A percentile compares a stretch with the other conserved stretches of the same genome.
Conservation (phyloP, 169 alveolate species). For the Eimeria sp. region DNA sequence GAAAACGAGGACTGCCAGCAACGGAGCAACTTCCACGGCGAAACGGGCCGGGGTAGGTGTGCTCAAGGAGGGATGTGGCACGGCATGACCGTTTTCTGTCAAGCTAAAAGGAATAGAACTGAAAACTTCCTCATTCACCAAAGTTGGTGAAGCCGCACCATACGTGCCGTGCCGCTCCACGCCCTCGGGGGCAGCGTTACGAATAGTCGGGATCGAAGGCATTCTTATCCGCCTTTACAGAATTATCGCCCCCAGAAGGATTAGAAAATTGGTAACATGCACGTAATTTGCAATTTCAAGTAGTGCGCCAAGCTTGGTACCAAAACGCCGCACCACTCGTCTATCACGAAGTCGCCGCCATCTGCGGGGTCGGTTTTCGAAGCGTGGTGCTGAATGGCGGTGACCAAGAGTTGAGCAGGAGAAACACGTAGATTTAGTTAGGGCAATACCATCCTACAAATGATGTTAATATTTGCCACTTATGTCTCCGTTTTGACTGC, state of each 20-base stretch:
- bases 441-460: not conserved
- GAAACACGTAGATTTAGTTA: too few relatives aligned
- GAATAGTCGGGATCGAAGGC: not conserved
- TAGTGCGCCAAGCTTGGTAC: not conserved
- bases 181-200: not conserved
- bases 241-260: not conserved
- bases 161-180: not conserved
- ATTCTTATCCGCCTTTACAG: not conserved
- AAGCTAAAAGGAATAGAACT: not conserved
- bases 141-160: not conserved
- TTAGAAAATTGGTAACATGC: too few relatives aligned
- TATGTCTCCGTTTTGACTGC: not conserved
- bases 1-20: not conserved
- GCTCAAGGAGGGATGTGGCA: not conserved
- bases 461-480: not conserved
- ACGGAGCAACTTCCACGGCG: not conserved
- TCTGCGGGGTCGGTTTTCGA: not conserved
- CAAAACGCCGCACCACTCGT: not conserved
- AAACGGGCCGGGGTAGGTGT: not conserved
- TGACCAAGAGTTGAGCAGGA: not conserved
- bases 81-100: not conserved
- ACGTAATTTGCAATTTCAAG: not conserved
- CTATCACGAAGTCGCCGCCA: not conserved
- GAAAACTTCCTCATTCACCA: not conserved
- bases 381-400: not conserved